These are phyloP conservation scores for Quercus variabilis DNA, from an alignment of 306 rosid species.

Conservation along the genomic window DNA sequence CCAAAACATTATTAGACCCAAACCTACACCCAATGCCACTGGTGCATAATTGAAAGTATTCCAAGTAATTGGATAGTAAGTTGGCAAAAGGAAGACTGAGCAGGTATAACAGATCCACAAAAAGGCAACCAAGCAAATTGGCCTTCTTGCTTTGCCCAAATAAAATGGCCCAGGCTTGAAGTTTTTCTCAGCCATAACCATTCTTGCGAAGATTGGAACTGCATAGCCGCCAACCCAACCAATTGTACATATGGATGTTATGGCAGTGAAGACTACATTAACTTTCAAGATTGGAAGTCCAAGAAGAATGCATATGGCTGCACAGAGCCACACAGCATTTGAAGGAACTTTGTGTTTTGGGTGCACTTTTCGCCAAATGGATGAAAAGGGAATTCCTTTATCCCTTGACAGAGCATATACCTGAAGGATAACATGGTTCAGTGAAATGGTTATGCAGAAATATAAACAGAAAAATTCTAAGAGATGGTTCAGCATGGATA, in stretches of 20 bases:
- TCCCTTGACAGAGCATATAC: slow-evolving; percentile 88
- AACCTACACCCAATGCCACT: slow-evolving; percentile 54
- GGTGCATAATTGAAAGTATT: slow-evolving; percentile 83
- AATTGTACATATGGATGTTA: slow-evolving; percentile 70
- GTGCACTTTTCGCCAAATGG: slow-evolving; percentile 62
- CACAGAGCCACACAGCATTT: slow-evolving; percentile 89
- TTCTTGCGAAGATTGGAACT: slow-evolving; percentile 76
- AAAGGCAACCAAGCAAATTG: slow-evolving; percentile 65
- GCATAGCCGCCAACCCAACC: slow-evolving; percentile 96
- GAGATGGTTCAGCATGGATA: neutral
- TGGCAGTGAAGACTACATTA: slow-evolving; percentile 72
- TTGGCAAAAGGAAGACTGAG: slow-evolving; percentile 79
- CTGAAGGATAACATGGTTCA: slow-evolving; percentile 32
- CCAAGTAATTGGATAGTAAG: slow-evolving; percentile 66
- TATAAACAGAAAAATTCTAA: neutral
- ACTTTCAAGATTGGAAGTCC: slow-evolving; percentile 77
- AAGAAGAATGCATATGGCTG: slow-evolving; percentile 71
- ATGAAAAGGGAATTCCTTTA: slow-evolving; percentile 69
- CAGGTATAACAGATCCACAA: slow-evolving; percentile 87
- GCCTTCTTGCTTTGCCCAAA: slow-evolving; percentile 76
- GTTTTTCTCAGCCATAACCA: slow-evolving; percentile 69
- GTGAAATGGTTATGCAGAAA: neutral
- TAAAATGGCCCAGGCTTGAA: slow-evolving; percentile 80
- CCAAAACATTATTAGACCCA: slow-evolving; percentile 78
- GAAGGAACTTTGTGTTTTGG: slow-evolving; percentile 77